Conservation (phyloP, 2,329 filamentous ascomycete genomes). For the Metarhizium rileyi region DNA sequence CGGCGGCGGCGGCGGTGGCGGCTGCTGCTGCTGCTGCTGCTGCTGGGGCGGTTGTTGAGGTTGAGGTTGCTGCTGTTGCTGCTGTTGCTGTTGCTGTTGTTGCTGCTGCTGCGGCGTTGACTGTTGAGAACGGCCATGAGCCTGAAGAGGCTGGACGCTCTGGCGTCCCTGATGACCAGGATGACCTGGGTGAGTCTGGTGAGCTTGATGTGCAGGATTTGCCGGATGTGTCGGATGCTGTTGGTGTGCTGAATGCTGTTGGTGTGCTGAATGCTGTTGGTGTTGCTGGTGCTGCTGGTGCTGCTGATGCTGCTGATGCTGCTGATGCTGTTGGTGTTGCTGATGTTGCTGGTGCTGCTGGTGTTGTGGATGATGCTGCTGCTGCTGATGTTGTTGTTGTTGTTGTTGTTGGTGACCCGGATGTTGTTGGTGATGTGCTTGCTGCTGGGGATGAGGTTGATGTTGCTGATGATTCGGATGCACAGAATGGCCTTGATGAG, state of each 20-base stretch:
- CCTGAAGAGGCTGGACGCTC: slow-evolving; percentile 14
- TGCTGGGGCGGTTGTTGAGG: slow-evolving; percentile 19
- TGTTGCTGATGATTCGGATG: slow-evolving; percentile 24
- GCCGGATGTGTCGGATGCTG: slow-evolving; percentile 20
- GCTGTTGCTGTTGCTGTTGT: slow-evolving; percentile 14
- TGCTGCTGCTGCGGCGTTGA: slow-evolving; percentile 20
- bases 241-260: slow-evolving; percentile 17
- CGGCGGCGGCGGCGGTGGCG: slow-evolving; percentile 16
- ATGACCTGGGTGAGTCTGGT: slow-evolving; percentile 12
- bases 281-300: slow-evolving; percentile 21
- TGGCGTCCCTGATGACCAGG: slow-evolving; percentile 16
- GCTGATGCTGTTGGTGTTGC: slow-evolving; percentile 16
- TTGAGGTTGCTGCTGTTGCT: slow-evolving; percentile 14
- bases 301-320: slow-evolving; percentile 20
- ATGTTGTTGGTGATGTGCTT: slow-evolving; percentile 18
- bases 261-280: slow-evolving; percentile 14
- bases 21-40: slow-evolving; percentile 15
- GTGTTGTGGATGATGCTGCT: slow-evolving; percentile 22
- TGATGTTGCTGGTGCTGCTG: slow-evolving; percentile 24
- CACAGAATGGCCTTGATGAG: slow-evolving; percentile 21
- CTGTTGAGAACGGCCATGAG: slow-evolving; percentile 17
- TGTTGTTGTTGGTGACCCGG: slow-evolving; percentile 10
- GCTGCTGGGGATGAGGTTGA: slow-evolving; percentile 22
- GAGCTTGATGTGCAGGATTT: slow-evolving; percentile 17
- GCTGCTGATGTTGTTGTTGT: slow-evolving; percentile 20